phyloP scores from a whole-genome alignment of 2,329 filamentous ascomycete genomes.

The Alternaria sp. region DNA sequence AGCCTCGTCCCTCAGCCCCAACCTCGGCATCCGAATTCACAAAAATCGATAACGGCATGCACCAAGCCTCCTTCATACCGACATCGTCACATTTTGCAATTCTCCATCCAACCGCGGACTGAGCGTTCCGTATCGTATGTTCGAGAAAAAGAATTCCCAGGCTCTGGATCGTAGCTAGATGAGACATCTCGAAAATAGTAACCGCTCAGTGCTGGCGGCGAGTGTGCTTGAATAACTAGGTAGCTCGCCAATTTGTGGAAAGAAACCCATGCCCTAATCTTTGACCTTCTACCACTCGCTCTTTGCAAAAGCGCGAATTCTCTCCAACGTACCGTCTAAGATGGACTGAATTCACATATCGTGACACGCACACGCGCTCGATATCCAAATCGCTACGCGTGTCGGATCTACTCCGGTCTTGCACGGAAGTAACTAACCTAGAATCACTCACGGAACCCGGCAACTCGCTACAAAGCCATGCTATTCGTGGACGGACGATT shows the following conservation, averaged over 20 bases:
- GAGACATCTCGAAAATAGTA: constrained; percentile 55
- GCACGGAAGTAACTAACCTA: neutral
- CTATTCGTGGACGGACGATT: neutral
- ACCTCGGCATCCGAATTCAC: constrained; percentile 29
- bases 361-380: neutral
- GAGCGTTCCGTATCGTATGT: constrained; percentile 53
- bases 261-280: neutral
- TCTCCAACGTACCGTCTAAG: neutral
- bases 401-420: constrained; percentile 3
- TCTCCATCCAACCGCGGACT: constrained; percentile 53
- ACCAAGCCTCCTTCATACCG: constrained; percentile 11
- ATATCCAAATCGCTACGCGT: neutral
- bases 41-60: constrained; percentile 19
- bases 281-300: neutral
- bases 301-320: neutral
- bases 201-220: constrained; percentile 53
- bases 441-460: neutral
- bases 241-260: neutral
- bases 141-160: constrained; percentile 43
- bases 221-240: neutral
- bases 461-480: neutral
- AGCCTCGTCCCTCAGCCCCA: constrained; percentile 28
- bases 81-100: constrained; percentile 46
- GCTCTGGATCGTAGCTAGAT: constrained; percentile 45
- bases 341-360: neutral